phyloP scores from a whole-genome alignment of 1,284 basidiomycete genomes.

The Laetiporus sulphureus region DNA sequence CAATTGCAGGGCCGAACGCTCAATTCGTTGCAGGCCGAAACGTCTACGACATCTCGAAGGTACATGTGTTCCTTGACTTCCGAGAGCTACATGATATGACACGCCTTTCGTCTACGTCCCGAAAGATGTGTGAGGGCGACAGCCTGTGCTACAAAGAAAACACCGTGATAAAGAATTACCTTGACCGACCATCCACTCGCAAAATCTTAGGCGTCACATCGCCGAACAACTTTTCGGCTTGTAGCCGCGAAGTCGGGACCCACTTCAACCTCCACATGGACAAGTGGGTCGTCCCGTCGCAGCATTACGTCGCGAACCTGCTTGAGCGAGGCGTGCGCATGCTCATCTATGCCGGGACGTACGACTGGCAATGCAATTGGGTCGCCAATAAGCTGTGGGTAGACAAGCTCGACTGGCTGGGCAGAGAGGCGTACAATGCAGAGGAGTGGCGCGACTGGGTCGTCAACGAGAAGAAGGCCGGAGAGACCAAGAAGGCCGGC shows the following conservation, averaged over 20 bases:
- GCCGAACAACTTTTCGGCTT: slow-evolving; percentile 48
- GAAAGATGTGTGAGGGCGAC: slow-evolving; percentile 41
- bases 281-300: slow-evolving; percentile 51
- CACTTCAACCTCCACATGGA: slow-evolving; percentile 49
- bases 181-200: slow-evolving; percentile 51
- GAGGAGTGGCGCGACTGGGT: slow-evolving; percentile 54
- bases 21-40: slow-evolving; percentile 39
- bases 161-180: slow-evolving; percentile 41
- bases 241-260: slow-evolving; percentile 43
- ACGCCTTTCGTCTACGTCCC: neutral
- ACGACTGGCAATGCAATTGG: slow-evolving; percentile 80
- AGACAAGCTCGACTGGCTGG: slow-evolving; percentile 68
- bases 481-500: slow-evolving; percentile 55
- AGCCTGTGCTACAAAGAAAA: slow-evolving; percentile 54
- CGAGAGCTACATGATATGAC: neutral
- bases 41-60: slow-evolving; percentile 71
- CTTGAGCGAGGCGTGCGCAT: slow-evolving; percentile 69
- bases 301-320: slow-evolving; percentile 62
- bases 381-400: slow-evolving; percentile 72
- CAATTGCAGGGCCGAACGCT: slow-evolving; percentile 51
- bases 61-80: slow-evolving; percentile 12
- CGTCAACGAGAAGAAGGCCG: slow-evolving; percentile 45
- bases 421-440: slow-evolving; percentile 43
- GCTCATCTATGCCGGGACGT: slow-evolving; percentile 74
- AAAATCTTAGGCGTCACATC: slow-evolving; percentile 53